phyloP scores from a whole-genome alignment of 352 stramenopile species.

The Pythium monospermum region DNA sequence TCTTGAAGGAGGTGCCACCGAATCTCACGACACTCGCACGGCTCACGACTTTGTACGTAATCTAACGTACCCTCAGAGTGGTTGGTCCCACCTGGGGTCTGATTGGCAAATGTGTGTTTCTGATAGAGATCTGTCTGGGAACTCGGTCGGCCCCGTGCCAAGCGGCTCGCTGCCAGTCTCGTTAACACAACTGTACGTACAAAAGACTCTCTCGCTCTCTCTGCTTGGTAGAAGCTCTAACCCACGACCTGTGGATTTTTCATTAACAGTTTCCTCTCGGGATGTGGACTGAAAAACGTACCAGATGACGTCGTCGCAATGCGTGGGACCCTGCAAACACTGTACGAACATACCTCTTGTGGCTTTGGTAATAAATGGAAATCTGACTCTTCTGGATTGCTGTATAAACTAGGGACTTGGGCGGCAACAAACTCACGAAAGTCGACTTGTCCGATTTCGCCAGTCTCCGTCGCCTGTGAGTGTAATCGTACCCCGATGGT shows the following conservation, averaged over 20 bases:
- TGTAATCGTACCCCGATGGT: too few relatives aligned
- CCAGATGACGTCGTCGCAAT: constrained; percentile 14
- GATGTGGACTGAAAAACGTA: constrained; percentile 8
- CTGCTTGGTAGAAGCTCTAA: too few relatives aligned
- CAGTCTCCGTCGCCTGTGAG: constrained; percentile 11
- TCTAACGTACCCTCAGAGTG: background rate
- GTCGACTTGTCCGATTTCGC: constrained; percentile 6
- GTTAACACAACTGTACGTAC: constrained; percentile 13
- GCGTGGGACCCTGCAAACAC: constrained; percentile 10
- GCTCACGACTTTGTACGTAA: constrained; percentile 19
- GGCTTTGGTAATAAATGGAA: too few relatives aligned
- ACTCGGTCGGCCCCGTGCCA: constrained; percentile 11
- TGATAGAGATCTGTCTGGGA: constrained; percentile 18
- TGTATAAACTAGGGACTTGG: constrained; percentile 12
- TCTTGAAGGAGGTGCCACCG: constrained; percentile 11
- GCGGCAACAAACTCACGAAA: constrained; percentile 9
- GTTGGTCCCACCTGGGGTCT: background rate
- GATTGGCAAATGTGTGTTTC: background rate
- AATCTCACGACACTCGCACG: constrained; percentile 10
- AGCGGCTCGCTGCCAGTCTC: constrained; percentile 6
- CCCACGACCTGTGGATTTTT: background rate
- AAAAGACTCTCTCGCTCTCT: too few relatives aligned
- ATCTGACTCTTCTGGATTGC: background rate
- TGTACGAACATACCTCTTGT: too few relatives aligned
- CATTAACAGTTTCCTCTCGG: constrained; percentile 4